These are phyloP conservation scores for Venturia effusa DNA, from an alignment of 2,329 filamentous ascomycete genomes.

Conservation along the genomic window DNA sequence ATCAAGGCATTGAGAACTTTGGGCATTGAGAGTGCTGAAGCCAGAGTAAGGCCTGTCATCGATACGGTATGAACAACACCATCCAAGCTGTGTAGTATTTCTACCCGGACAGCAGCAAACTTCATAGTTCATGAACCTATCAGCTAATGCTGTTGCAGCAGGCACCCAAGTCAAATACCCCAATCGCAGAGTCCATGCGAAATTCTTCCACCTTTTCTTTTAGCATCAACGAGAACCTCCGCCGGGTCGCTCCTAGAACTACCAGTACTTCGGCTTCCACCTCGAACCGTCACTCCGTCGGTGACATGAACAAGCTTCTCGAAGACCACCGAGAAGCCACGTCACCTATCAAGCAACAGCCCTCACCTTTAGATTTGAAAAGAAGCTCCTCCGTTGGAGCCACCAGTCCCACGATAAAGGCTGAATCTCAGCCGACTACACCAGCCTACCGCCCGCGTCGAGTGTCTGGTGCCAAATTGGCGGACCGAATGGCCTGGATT, in stretches of 20 bases:
- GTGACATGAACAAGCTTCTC: background rate
- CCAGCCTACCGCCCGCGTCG: background rate
- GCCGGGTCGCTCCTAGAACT: background rate
- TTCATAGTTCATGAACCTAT: background rate
- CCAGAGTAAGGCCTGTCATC: background rate
- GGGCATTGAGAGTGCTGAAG: background rate
- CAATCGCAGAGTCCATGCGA: background rate
- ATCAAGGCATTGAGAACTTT: background rate
- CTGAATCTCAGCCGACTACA: background rate
- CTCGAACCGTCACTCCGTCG: background rate
- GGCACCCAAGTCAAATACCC: background rate
- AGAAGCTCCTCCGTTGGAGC: constrained; percentile 1
- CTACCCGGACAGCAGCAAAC: background rate
- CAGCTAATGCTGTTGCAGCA: background rate
- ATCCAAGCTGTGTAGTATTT: too few species aligned
- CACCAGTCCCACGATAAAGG: constrained; percentile 4
- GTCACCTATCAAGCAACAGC: background rate
- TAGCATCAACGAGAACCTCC: background rate
- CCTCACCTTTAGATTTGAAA: background rate
- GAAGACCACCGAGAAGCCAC: background rate
- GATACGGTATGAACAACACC: background rate
- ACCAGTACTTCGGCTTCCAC: background rate
- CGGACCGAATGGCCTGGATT: constrained; percentile 10
- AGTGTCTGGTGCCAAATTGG: background rate
- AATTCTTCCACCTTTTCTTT: background rate